A percentile compares a stretch with the other conserved stretches of the same genome.
phyloP scores from a whole-genome alignment of 257 asterid genomes.

The Capsicum chinense region DNA sequence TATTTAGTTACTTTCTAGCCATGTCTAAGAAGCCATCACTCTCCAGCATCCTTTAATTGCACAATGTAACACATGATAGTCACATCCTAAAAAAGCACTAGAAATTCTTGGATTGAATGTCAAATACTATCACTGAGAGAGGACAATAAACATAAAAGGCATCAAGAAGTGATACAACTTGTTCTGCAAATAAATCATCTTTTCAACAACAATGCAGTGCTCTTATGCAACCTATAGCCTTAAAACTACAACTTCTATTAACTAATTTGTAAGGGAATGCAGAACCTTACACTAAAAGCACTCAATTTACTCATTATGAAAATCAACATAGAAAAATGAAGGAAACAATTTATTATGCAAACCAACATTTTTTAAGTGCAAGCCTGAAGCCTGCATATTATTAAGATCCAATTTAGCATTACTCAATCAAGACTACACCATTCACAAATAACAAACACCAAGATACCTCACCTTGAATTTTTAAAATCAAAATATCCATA shows the following conservation, averaged over 20 bases:
- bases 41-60: background rate
- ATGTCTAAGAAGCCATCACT: background rate
- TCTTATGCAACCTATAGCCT: background rate
- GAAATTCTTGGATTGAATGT: background rate
- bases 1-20: background rate
- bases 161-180: constrained; percentile 9
- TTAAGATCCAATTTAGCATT: background rate
- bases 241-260: background rate
- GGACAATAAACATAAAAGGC: background rate
- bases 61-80: background rate
- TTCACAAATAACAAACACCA: too few species aligned
- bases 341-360: background rate
- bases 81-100: background rate
- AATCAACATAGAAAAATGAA: background rate
- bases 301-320: background rate
- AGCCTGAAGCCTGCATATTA: background rate
- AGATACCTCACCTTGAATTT: too few species aligned
- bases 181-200: constrained; percentile 8
- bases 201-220: background rate
- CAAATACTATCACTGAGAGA: background rate
- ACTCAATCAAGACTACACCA: too few species aligned
- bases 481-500: too few species aligned
- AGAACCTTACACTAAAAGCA: background rate
- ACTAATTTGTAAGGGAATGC: background rate
- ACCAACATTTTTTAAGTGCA: too few species aligned